A percentile compares a stretch with the other conserved stretches of the same genome.
Evolutionary conservation across 352 stramenopile genomes (phyloP).

Genomic region (Pythium coloratum): DNA sequence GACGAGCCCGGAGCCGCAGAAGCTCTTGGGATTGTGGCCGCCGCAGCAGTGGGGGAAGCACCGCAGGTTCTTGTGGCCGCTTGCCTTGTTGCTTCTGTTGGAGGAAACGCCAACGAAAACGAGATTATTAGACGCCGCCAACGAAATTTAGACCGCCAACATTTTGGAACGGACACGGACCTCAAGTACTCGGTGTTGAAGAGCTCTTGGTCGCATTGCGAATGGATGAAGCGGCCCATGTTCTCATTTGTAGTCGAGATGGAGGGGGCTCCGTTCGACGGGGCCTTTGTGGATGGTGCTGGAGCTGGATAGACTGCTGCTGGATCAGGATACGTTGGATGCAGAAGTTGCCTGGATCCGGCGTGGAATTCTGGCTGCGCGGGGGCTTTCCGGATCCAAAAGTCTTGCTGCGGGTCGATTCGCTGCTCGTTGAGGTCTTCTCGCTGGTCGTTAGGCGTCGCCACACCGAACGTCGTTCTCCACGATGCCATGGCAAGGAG

Average conservation of each 20-base stretch:
- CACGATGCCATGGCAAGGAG: conserved; percentile 15
- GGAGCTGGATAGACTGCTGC: not conserved
- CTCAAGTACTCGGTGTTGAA: conserved; percentile 75
- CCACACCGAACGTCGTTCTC: conserved; percentile 1
- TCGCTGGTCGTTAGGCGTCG: not conserved
- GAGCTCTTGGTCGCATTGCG: conserved; percentile 73
- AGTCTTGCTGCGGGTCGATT: conserved; percentile 1
- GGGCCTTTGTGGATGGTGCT: not conserved
- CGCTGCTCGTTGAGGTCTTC: not conserved
- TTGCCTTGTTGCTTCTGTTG: conserved; percentile 82
- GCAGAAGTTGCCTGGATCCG: not conserved
- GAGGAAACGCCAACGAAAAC: conserved; percentile 11
- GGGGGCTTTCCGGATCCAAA: not conserved
- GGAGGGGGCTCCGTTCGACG: not conserved
- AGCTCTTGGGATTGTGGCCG: conserved; percentile 84
- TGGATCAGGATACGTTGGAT: not conserved
- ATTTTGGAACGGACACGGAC: conserved; percentile 25
- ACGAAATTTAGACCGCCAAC: not conserved
- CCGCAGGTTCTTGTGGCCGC: conserved; percentile 80
- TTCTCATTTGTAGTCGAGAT: not conserved
- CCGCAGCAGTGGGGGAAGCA: conserved; percentile 86
- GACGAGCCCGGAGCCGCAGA: conserved; percentile 76
- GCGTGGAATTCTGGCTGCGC: not conserved
- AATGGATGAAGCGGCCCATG: conserved; percentile 49
- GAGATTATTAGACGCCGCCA: conserved; percentile 7